These are phyloP conservation scores for Populus tomentosa DNA, from an alignment of 441 rosid genomes.

Conservation along the genomic window DNA sequence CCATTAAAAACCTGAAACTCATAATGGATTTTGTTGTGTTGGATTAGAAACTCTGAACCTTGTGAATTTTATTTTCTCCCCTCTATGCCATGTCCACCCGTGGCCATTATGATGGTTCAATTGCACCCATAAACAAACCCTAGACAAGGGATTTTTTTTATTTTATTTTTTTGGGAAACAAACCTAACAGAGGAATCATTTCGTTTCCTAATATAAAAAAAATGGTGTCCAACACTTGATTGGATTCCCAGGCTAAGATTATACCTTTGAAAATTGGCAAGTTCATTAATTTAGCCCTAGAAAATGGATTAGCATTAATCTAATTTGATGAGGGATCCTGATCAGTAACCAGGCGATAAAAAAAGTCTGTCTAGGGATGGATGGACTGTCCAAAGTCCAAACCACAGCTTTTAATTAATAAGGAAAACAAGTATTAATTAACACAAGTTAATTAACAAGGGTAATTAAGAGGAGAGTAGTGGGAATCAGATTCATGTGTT, in stretches of 20 bases:
- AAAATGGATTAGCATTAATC: not conserved
- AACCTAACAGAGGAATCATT: not conserved
- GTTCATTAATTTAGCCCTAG: not conserved
- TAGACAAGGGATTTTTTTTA: not conserved
- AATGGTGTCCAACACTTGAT: not conserved
- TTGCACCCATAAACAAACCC: not conserved
- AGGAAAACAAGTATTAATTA: not conserved
- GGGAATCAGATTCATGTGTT: slow-evolving; percentile 41
- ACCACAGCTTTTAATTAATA: too few species aligned
- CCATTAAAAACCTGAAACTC: too few species aligned
- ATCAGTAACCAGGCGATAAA: too few species aligned
- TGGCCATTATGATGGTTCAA: slow-evolving; percentile 14
- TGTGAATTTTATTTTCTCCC: not conserved
- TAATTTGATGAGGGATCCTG: not conserved
- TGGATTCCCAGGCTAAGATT: slow-evolving; percentile 24
- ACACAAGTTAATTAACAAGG: not conserved
- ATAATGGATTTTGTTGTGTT: not conserved
- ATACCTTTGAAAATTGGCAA: not conserved
- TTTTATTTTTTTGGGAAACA: too few species aligned
- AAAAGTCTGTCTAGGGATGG: too few species aligned
- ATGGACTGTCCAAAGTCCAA: too few species aligned
- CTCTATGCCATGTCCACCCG: not conserved
- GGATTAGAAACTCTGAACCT: not conserved
- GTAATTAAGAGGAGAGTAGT: not conserved
- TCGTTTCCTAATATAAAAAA: too few species aligned